Percentiles rank a stretch among this genome's conserved stretches.
Conservation (phyloP, 345 rosid genomes). For the Mallotus nudiflorus region DNA sequence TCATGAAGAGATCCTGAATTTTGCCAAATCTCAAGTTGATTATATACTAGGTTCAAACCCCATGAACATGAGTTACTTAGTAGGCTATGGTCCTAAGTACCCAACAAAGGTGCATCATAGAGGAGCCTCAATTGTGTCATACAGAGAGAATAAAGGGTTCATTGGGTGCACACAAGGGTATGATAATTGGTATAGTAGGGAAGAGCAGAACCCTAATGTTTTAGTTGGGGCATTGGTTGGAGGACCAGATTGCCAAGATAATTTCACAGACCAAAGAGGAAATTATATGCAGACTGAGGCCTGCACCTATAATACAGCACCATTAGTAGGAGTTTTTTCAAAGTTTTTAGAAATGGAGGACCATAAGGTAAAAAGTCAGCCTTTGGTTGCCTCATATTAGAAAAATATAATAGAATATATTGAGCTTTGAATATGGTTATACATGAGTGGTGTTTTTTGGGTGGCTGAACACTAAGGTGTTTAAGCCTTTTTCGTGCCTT, state of each 20-base stretch:
- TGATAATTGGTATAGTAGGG: constrained; percentile 48
- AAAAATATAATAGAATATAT: constrained; percentile 7
- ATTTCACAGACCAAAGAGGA: constrained; percentile 45
- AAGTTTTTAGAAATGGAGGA: constrained; percentile 30
- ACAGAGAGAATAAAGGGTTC: constrained; percentile 74
- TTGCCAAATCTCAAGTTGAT: constrained; percentile 85
- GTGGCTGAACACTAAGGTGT: constrained; percentile 4
- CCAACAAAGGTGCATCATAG: constrained; percentile 88
- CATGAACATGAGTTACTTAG: constrained; percentile 83
- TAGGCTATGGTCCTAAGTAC: constrained; percentile 74
- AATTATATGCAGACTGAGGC: constrained; percentile 62
- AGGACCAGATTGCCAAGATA: constrained; percentile 57
- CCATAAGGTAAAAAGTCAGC: constrained; percentile 20
- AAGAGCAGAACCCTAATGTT: constrained; percentile 50
- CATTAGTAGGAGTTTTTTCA: constrained; percentile 63
- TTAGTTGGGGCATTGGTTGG: constrained; percentile 64
- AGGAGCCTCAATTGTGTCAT: constrained; percentile 85
- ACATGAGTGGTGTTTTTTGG: neutral
- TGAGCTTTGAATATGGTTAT: no score
- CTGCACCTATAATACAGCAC: constrained; percentile 65
- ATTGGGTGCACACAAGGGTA: constrained; percentile 98
- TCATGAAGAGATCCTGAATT: constrained; percentile 49
- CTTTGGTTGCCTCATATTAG: constrained; percentile 59
- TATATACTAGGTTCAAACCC: constrained; percentile 88
- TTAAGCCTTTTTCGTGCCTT: neutral